phyloP scores from a whole-genome alignment of 371 early-diverging fungal genomes.

The Circinella minor region DNA sequence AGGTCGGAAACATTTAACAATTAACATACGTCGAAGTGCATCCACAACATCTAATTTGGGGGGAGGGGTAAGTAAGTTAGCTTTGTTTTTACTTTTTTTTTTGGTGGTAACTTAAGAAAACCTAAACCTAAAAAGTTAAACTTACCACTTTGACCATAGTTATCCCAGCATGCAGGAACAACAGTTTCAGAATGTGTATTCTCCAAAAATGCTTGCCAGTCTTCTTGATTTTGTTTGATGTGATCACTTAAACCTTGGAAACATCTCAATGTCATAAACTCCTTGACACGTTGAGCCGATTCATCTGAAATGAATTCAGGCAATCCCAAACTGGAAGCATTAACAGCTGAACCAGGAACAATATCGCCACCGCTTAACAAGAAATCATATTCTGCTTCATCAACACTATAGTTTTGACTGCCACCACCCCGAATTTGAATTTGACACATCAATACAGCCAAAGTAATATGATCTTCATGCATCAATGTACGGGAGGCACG shows the following conservation, averaged over 20 bases:
- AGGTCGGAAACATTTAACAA: conserved; percentile 89
- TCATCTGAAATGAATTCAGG: conserved; percentile 71
- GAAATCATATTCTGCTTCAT: conserved; percentile 79
- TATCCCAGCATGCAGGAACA: conserved; percentile 74
- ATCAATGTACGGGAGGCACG: conserved; percentile 85
- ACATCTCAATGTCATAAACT: conserved; percentile 55
- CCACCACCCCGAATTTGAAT: conserved; percentile 79
- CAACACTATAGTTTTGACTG: conserved; percentile 38
- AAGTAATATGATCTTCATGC: conserved; percentile 92
- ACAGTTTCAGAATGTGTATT: conserved; percentile 59
- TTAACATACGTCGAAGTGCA: conserved; percentile 74
- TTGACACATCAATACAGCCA: conserved; percentile 87
- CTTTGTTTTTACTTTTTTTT: not conserved
- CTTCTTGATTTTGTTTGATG: conserved; percentile 49
- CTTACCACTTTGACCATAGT: conserved; percentile 55
- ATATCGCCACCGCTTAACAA: conserved; percentile 64
- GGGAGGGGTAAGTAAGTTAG: not conserved
- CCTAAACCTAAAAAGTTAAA: not conserved
- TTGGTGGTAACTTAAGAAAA: not conserved
- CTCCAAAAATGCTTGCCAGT: conserved; percentile 68
- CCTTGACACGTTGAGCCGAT: conserved; percentile 55
- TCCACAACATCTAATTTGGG: conserved; percentile 33
- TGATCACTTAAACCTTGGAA: conserved; percentile 63
- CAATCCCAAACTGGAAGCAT: conserved; percentile 44
- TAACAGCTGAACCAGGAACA: conserved; percentile 48